Evolutionary conservation across 805 yeast genomes (phyloP).

Genomic region (Clavispora santaluciae): DNA sequence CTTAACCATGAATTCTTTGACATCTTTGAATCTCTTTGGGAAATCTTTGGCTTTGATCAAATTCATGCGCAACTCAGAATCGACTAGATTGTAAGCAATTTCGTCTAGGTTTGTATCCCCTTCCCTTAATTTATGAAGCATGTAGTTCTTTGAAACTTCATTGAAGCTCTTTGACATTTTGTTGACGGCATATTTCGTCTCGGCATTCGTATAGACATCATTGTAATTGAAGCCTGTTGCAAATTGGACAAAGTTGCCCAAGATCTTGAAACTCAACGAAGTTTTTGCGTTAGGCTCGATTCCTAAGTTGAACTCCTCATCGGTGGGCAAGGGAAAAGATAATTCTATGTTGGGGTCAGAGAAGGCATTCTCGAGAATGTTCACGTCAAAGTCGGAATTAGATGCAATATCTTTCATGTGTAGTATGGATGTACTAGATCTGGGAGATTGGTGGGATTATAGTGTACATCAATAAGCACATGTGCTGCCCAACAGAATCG

Average conservation of each 20-base stretch:
- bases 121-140: conserved; percentile 28
- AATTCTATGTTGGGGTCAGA: conserved; percentile 27
- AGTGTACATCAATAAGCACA: not conserved
- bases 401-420: not conserved
- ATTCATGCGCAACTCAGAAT: conserved; percentile 34
- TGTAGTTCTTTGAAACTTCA: conserved; percentile 21
- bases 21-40: conserved; percentile 28
- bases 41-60: conserved; percentile 32
- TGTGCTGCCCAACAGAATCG: conserved; percentile 4
- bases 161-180: conserved; percentile 27
- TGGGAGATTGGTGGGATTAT: not conserved
- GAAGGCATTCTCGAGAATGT: conserved; percentile 33
- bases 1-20: conserved; percentile 34
- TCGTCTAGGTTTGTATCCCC: conserved; percentile 33
- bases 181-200: conserved; percentile 30
- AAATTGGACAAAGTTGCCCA: conserved; percentile 29
- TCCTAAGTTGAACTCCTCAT: conserved; percentile 25
- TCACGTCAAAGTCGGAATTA: conserved; percentile 29
- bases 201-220: conserved; percentile 30
- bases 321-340: conserved; percentile 37
- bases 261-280: conserved; percentile 18
- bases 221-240: conserved; percentile 24
- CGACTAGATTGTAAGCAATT: conserved; percentile 29
- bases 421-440: not conserved
- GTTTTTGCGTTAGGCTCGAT: conserved; percentile 27